A percentile compares a stretch with the other conserved stretches of the same genome.
Evolutionary conservation across 768 basidiomycete species (phyloP).

Genomic region (Macrolepiota albuminosa): DNA sequence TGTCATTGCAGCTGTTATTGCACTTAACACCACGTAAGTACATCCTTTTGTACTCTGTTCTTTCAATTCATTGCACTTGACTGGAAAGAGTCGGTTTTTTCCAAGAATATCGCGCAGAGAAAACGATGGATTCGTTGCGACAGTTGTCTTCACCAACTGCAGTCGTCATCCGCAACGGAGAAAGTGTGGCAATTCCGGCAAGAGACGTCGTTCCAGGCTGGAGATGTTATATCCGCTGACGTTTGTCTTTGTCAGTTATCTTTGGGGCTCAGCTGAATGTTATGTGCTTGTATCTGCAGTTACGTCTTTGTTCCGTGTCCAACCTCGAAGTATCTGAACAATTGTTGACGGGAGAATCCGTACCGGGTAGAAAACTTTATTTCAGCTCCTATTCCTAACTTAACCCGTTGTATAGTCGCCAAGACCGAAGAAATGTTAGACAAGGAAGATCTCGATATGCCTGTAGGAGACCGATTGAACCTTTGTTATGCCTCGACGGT

Average conservation of each 20-base stretch:
- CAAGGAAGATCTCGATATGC: conserved; percentile 26
- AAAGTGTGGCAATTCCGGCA: conserved; percentile 35
- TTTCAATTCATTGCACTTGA: background rate
- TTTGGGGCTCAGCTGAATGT: background rate
- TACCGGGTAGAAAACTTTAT: conserved; percentile 29
- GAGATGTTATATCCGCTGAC: conserved; percentile 43
- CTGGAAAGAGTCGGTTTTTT: conserved; percentile 35
- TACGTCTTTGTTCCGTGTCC: conserved; percentile 39
- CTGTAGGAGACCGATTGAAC: conserved; percentile 39
- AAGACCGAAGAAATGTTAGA: conserved; percentile 32
- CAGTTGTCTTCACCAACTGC: conserved; percentile 45
- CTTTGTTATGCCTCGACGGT: conserved; percentile 39
- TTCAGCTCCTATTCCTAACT: background rate
- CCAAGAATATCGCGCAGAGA: conserved; percentile 44
- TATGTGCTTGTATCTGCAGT: conserved; percentile 13
- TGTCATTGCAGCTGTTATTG: conserved; percentile 40
- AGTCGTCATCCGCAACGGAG: conserved; percentile 36
- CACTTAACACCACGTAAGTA: conserved; percentile 35
- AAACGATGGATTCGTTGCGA: conserved; percentile 46
- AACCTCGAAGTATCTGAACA: conserved; percentile 49
- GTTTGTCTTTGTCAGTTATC: conserved; percentile 16
- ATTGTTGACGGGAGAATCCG: conserved; percentile 47
- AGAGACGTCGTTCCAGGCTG: conserved; percentile 39
- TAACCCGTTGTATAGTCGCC: conserved; percentile 21
- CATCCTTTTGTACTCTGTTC: background rate